Base-by-base conservation (phyloP, 2,329 filamentous ascomycete species). In the Arthrobotrys sinensis region DNA sequence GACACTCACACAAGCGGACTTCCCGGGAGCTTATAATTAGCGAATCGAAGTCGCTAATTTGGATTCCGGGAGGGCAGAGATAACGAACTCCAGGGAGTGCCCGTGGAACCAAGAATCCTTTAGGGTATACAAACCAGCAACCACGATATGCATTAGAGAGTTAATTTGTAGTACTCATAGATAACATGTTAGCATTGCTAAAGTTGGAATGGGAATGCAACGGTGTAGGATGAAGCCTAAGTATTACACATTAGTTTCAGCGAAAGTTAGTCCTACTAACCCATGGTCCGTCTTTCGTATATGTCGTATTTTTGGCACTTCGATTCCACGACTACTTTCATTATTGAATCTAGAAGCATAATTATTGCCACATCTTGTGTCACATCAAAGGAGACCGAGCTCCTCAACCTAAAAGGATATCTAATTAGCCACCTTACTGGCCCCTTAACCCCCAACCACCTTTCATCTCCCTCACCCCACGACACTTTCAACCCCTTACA, bases 1-100 rank as follows among this genome's bases (percentile, higher is more conserved):
- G 36, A 43, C 53, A 60, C 34, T 60, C 24, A 36, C n/a, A 60
- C 53, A 60, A 60, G 11, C 53, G 19, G 34, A 60, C 2, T 60
- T 60, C 53, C 53, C 36, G 53, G 53, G 53, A 60, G 34, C 16
- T 55, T 40, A 43, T 12, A 43, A 40, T 24, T 60, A 43, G 36
- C 53, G 53, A 60, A 43, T 60, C 0, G 53, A 24, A 60, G 24
- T 40, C 14, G 36, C 53, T n/a, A 60, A 40, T 40, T 21, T 34
- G 7, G 24, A 14, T 16, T n/a, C 53, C 28, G 2, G 19, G 53
- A 40, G 2, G 19, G 3, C 11, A 43, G 10, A 60, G 16, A n/a
- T 60, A 60, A 43, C 53, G n/a, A 11, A 40, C 24, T 40, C 16
- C 53, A 38, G 19, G 53, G 52, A 19, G 2, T 3, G 12, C 36